A percentile compares a stretch with the other conserved stretches of the same genome.
Evolutionary conservation across 2,329 filamentous ascomycete species (phyloP).

Genomic region (Pseudogymnoascus sp.): DNA sequence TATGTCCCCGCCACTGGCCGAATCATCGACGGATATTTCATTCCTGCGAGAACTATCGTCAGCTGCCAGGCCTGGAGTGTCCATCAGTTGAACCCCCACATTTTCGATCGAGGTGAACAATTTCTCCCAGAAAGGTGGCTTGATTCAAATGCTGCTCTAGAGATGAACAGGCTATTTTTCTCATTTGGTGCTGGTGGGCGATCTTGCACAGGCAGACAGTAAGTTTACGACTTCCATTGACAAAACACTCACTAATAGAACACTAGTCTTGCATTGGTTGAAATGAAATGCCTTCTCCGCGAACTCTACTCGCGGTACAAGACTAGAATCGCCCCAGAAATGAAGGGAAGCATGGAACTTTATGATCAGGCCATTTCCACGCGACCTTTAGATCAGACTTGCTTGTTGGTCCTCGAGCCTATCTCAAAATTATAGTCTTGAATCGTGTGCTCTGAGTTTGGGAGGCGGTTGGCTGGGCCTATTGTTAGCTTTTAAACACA

Average conservation of each 20-base stretch:
- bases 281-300: constrained; percentile 59
- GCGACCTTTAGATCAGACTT: constrained; percentile 50
- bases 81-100: constrained; percentile 49
- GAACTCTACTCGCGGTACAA: constrained; percentile 51
- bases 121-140: constrained; percentile 84
- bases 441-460: not conserved
- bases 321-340: constrained; percentile 45
- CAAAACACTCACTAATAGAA: constrained; percentile 6
- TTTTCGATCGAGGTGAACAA: constrained; percentile 68
- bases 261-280: constrained; percentile 48
- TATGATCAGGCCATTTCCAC: constrained; percentile 60
- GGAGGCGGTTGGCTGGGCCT: too few relatives aligned
- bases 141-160: constrained; percentile 60
- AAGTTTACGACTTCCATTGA: constrained; percentile 29
- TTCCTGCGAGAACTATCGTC: constrained; percentile 47
- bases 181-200: constrained; percentile 57
- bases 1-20: constrained; percentile 47
- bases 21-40: constrained; percentile 44
- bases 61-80: constrained; percentile 54
- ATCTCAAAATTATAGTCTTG: not conserved
- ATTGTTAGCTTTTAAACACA: not conserved
- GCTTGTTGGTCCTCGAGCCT: constrained; percentile 36
- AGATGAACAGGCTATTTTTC: constrained; percentile 55
- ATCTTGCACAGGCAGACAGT: constrained; percentile 61
- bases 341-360: constrained; percentile 50